Evolutionary conservation across 192 early-diverging fungal species (phyloP), one percentile per base, ranked within the genome.

Genomic region (Backusella mclennaniae): DNA sequence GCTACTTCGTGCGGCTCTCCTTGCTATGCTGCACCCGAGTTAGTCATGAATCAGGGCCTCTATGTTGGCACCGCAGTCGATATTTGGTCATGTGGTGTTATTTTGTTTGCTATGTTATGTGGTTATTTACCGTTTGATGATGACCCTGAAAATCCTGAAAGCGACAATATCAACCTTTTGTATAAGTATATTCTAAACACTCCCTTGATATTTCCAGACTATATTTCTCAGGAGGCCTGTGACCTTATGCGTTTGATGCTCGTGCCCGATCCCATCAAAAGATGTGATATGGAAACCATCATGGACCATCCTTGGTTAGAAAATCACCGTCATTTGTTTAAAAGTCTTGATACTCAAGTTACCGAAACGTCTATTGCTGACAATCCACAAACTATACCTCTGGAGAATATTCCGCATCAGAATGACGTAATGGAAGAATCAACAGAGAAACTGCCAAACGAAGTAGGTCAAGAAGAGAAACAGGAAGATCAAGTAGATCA

Each of bases 71-170:
- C 94, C 11, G 93, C 94, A 6, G 97, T 96, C 2, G 98, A 99
- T 83, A 97, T 98, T 72, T 99, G 98, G 98, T 95, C 93, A 59
- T 98, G 96, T 81, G 98, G 98, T 67, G 98, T 99, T n/a, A 99
- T 99, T 69, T 80, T 99, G 79, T 96, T 94, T 73, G 95, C 95
- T 0, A 96, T 96, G 95, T 85, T 96, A 1, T 92, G 91, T 39
- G 95, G 95, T 2, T 95, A 95, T 73, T 85, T 96, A 66, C 95
- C 95, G 3, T 96, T 94, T 79, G 95, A 96, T 73, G 95, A 96
- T 80, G 95, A 96, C 76, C 95, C 95, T 36, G 87, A 85, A 6
- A 96, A 96, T 66, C 94, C 94, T 17, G 94, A 96, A 69, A 93
- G 95, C 69, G 95, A 96, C 76, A 96, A 96, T 76, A 93, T 93